Base-by-base conservation (phyloP, 108 stramenopile genomes). In the Pseudonitzschia multiseries region DNA sequence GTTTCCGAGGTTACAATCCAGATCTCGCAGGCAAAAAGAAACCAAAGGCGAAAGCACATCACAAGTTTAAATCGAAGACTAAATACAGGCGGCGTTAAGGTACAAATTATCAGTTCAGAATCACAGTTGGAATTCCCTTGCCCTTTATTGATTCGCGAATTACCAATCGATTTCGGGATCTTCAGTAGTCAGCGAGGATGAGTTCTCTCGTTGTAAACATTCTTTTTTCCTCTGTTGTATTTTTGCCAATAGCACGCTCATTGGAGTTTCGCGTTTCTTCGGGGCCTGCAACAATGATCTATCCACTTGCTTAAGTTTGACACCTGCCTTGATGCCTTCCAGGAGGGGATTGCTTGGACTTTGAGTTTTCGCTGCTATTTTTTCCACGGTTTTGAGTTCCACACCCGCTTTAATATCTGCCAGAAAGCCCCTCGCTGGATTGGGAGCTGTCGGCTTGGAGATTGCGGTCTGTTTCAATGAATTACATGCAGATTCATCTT, bases 61-160 rank as follows among this genome's bases (percentile, higher is more conserved):
- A 89, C 70, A 83, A 72, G 22, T 92, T 92, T 84, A 92, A 92
- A 78, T 88, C 87, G 20, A 86, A 82, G 81, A 82, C 75, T 68
- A 92, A 92, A 65, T 81, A 77, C 60, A 91, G 84, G 70, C 72
- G 91, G 4, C 84, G 86, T 65, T 73, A 73, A 61, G 21, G 14
- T 60, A 68, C 0, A 68, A 36, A 20, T 56, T 21, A 13, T 67
- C 17, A 67, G 0, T n/a, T 48, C 8, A 67, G 24, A 67, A 51
- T 33, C 10, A 40, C 36, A 36, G 6, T 36, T 46, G 29, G 9
- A 32, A 43, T 42, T 41, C 42, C 8, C 65, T 5, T 36, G 2
- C 36, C 36, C 6, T 36, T 6, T 6, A 6, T 36, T 36, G 2
- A 36, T 36, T 62, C 5, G 4, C 28, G 29, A 29, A 17, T 36